Evolutionary conservation across 176 grass and related monocot genomes (phyloP), one percentile per base, ranked within the genome.

Genomic region (Cenchrus purpureus): DNA sequence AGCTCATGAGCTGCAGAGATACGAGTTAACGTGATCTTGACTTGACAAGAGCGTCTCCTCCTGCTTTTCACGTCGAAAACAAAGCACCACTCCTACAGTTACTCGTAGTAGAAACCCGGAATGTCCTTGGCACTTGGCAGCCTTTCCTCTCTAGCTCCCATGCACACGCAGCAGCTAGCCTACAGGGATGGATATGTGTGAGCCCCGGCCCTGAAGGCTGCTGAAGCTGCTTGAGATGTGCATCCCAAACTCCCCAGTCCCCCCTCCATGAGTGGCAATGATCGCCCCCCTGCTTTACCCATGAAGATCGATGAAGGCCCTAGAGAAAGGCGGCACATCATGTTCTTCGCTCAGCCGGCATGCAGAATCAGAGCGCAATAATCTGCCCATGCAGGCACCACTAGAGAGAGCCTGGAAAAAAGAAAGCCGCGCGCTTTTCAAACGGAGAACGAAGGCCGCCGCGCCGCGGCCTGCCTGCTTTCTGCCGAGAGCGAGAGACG

Each of bases 201-300:
- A 60, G 55, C 17, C 17, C 56, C 8, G 8, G 49, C 12, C 11
- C 44, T 45, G 44, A 2, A 44, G 43, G 4, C 31, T 32, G 31
- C 48, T 63, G 78, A 60, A 85, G 53, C 77, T 81, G 37, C 37
- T 40, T 40, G 37, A 2, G 31, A 32, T 42, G 44, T 46, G 55
- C 42, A 57, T 46, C 7, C 45, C 45, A 78, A 82, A 40, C 37
- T 59, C 83, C 6, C 60, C 74, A 74, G 49, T 79, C 76, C 56
- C 17, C 15, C 20, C 76, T 60, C 68, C 79, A 83, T 83, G 84
- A 83, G 79, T 87, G 79, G 84, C 34, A 83, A 90, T 90, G 79
- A 90, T 83, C 37, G 5, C 74, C 32, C 37, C 31, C 37, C 83
- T 52, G 67, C 88, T 90, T 83, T 83, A 79, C 72, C 67, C 67